Evolutionary conservation across 805 yeast genomes (phyloP), one percentile per base, ranked within the genome.

Genomic region (Starmerella gropengiesseri): DNA sequence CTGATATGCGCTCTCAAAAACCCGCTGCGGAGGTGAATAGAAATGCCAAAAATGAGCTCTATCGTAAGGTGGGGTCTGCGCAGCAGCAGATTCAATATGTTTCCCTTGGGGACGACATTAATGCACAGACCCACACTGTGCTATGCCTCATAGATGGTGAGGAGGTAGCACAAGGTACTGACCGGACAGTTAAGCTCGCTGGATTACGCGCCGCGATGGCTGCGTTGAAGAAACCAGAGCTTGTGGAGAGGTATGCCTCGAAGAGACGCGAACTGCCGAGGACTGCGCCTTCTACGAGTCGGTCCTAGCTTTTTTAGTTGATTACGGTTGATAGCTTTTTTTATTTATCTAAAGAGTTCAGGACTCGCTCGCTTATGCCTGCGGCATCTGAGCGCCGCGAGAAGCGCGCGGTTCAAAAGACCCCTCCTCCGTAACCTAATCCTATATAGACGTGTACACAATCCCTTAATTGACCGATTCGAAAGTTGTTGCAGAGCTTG

Each of bases 151-250:
- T 85, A 58, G 76, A 71, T 2, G 74, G 70, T 43, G 85, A 78
- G 17, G 64, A 68, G 1, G 55, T 89, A 19, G 95, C 94, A 0
- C 61, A 60, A 3, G 97, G 95, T 4, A 64, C 61, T 6, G 97
- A 83, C 2, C 67, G 71, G 19, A 78, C 74, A 48, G 65, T 69
- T 3, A 82, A 81, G 58, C 78, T 75, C 22, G 97, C 96, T 0
- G 91, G 95, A 0, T 60, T 74, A 18, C 66, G 79, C 43, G 95
- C 96, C 0, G 98, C 98, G 0, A 79, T 78, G 77, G 65, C 68
- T 40, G 95, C 89, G 0, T 63, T 89, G 35, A 61, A 64, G 9
- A 75, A 83, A 5, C 71, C 70, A 32, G 65, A 64, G 0, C 44
- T 74, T 23, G 65, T 85, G 36, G 87, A 80, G 47, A 78, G 78